Base-by-base conservation (phyloP, 371 early-diverging fungal genomes). In the Mucor racemosus region DNA sequence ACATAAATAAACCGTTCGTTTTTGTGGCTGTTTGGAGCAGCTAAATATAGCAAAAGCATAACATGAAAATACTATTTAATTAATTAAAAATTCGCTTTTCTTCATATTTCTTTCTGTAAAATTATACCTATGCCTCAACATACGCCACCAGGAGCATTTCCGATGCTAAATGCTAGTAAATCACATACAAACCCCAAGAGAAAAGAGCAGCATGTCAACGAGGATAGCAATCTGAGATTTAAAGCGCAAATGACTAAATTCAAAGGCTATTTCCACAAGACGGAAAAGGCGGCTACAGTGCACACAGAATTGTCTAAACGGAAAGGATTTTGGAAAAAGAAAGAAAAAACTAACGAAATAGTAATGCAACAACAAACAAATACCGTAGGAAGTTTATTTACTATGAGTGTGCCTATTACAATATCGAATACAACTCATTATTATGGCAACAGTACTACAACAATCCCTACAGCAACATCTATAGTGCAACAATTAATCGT, bases 391-490 rank as follows among this genome's bases (percentile, higher is more conserved):
- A 55, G 34, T n/a, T 34, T 62, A 9, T 50, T 62, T 36, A 48
- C 35, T 19, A n/a, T 62, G 35, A 62, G 46, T 38, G 19, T 62
- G 33, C 62, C 62, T 38, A 62, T 62, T 36, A 50, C 50, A 13
- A 50, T 62, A 33, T 62, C 62, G n/a, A 48, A 11, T 36, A 62
- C 62, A 14, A 34, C 46, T 6, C 46, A 62, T 26, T 62, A 50
- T 15, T 62, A 61, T 46, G 46, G 36, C 21, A 46, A 39, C 50
- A 48, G 38, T 19, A 61, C 19, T 3, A 4, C 50, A 14, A 6
- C 50, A 39, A 61, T 15, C 1, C 48, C 46, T n/a, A 33, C 34
- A n/a, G 10, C 61, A 15, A 46, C 36, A 1, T 48, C 50, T 4
- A 62, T 62, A 21, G 36, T 62, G 35, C 62, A 48, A 9, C 50